Evolutionary conservation across 495 filamentous ascomycete species (phyloP), one percentile per base, ranked within the genome.

Genomic region (Aspergillus heteromorphus): DNA sequence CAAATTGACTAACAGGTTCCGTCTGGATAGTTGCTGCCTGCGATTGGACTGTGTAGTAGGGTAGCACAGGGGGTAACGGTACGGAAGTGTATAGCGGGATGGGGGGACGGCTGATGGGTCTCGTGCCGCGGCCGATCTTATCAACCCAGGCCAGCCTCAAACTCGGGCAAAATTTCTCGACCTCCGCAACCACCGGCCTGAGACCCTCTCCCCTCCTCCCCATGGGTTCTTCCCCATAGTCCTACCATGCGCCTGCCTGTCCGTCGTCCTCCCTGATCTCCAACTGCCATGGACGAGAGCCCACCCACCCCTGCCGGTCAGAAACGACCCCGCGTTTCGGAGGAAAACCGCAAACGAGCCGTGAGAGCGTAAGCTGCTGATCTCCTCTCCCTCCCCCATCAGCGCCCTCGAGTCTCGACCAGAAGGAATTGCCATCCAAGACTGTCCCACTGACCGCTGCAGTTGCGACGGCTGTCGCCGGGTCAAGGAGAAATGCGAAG

Each of bases 401-500:
- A 40, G 40, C 38, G n/a, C 18, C 9, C 11, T 18, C n/a, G 1
- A 20, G 41, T 30, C 40, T 6, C 10, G 13, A 18, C 18, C n/a
- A n/a, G 34, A 38, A 48, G 40, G 10, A n/a, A 25, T 49, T 10
- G 38, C 29, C 21, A 31, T 25, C 17, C n/a, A 13, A 2, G 17
- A 19, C 19, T 45, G 57, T 63, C 60, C 62, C 49, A 45, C 49
- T 48, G 9, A 48, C 16, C 11, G 8, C 19, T 53, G 16, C 59
- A 77, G 74, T 47, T 77, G 74, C 50, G 74, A 77, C 56, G 73
- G 73, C 34, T 77, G 74, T 58, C 73, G 74, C 56, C 68, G 74
- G 50, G 74, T 77, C 38, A 77, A 77, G 56, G 74, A 77, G 58
- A 77, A 77, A 69, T 79, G 76, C 59, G 74, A 77, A 63, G 76